Evolutionary conservation across 306 rosid species (phyloP).

Genomic region (Malus sieversii): DNA sequence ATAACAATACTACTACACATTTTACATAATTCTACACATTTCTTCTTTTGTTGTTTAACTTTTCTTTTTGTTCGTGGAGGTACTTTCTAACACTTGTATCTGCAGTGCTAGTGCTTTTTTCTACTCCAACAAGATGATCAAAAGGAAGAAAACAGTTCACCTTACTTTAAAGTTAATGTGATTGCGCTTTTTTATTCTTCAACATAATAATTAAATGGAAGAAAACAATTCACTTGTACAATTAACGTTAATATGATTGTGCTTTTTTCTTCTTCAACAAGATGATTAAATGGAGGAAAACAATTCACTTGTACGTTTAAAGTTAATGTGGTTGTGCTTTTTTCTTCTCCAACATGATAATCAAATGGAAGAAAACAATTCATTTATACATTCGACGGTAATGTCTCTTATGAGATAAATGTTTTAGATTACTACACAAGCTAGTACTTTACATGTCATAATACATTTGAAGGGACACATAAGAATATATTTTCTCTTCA

Average conservation of each 20-base stretch:
- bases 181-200: neutral
- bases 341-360: neutral
- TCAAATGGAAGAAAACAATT: too few species aligned
- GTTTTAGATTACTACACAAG: too few species aligned
- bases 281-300: too few species aligned
- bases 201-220: neutral
- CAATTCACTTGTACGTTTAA: neutral
- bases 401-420: too few species aligned
- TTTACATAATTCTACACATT: too few species aligned
- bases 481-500: too few species aligned
- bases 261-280: neutral
- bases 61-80: neutral
- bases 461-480: too few species aligned
- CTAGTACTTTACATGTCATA: too few species aligned
- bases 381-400: too few species aligned
- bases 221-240: neutral
- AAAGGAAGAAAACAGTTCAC: neutral
- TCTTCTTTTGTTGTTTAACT: neutral
- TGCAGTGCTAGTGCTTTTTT: neutral
- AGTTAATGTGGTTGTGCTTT: neutral
- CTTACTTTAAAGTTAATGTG: neutral
- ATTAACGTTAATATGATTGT: neutral
- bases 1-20: too few species aligned
- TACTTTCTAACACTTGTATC: neutral
- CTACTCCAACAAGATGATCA: neutral